These are phyloP conservation scores for Acanthamoeba triangularis DNA, from an alignment of 208 protist species.

Conservation along the genomic window DNA sequence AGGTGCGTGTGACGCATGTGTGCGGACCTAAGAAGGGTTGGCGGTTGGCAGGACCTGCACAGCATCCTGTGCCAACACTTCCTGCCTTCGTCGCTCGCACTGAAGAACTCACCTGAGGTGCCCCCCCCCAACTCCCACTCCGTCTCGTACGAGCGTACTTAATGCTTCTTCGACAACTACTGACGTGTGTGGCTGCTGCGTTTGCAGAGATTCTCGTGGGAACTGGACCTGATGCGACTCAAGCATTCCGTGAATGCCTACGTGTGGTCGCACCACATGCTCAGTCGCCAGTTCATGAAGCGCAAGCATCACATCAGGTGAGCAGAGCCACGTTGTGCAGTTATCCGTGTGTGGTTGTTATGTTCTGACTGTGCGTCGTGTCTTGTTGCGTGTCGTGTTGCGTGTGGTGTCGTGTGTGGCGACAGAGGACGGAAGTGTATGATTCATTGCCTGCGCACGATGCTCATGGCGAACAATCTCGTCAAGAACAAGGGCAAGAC, in stretches of 20 bases:
- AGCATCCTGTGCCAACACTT: conserved; percentile 37
- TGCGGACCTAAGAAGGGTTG: not conserved
- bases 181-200: not conserved
- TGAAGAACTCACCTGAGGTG: conserved; percentile 38
- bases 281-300: conserved; percentile 11
- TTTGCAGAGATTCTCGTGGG: not conserved
- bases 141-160: not conserved
- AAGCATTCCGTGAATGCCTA: conserved; percentile 26
- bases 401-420: too few species aligned
- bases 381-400: not conserved
- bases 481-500: not conserved
- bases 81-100: not conserved
- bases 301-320: conserved; percentile 6
- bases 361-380: not conserved
- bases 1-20: too few species aligned
- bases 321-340: not conserved
- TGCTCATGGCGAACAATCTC: not conserved
- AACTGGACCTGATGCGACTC: conserved; percentile 15
- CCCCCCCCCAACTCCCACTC: not conserved
- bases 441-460: conserved; percentile 15
- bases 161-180: not conserved
- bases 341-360: not conserved
- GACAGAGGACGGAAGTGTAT: conserved; percentile 17
- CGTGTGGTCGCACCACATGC: conserved; percentile 21
- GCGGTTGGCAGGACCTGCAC: conserved; percentile 7